These are phyloP conservation scores for Albatrellus ellisii DNA, from an alignment of 768 basidiomycete genomes.

Conservation along the genomic window DNA sequence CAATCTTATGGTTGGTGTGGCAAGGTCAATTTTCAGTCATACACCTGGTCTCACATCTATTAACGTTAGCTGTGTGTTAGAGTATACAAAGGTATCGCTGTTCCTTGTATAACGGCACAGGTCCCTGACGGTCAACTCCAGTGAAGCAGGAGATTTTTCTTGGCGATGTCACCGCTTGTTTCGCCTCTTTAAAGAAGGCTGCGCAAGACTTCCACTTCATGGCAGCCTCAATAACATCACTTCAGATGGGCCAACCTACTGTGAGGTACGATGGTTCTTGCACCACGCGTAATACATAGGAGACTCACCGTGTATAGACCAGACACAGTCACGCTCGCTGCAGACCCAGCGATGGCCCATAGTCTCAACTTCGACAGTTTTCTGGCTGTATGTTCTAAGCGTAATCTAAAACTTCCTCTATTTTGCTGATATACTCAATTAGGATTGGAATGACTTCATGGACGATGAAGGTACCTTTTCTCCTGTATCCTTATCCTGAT, in stretches of 20 bases:
- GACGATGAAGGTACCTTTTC: slow-evolving; percentile 6
- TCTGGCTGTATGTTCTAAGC: slow-evolving; percentile 7
- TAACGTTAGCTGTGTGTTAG: slow-evolving; percentile 14
- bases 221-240: slow-evolving; percentile 31
- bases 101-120: not conserved
- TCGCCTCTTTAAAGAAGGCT: slow-evolving; percentile 64
- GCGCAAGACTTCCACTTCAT: slow-evolving; percentile 48
- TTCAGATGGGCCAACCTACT: slow-evolving; percentile 61
- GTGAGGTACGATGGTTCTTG: slow-evolving; percentile 33
- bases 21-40: slow-evolving; percentile 39
- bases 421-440: not conserved
- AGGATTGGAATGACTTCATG: slow-evolving; percentile 10
- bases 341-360: slow-evolving; percentile 15
- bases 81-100: slow-evolving; percentile 33
- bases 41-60: not conserved
- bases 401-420: slow-evolving; percentile 23
- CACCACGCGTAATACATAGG: not conserved
- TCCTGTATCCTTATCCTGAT: not conserved
- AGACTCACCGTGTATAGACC: slow-evolving; percentile 13
- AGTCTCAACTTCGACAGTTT: slow-evolving; percentile 17
- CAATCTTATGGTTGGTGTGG: slow-evolving; percentile 82
- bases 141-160: slow-evolving; percentile 80
- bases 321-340: slow-evolving; percentile 21
- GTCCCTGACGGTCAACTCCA: too few species aligned
- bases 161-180: slow-evolving; percentile 69